Base-by-base conservation (phyloP, 2,329 filamentous ascomycete genomes). In the Botrytis paeoniae region DNA sequence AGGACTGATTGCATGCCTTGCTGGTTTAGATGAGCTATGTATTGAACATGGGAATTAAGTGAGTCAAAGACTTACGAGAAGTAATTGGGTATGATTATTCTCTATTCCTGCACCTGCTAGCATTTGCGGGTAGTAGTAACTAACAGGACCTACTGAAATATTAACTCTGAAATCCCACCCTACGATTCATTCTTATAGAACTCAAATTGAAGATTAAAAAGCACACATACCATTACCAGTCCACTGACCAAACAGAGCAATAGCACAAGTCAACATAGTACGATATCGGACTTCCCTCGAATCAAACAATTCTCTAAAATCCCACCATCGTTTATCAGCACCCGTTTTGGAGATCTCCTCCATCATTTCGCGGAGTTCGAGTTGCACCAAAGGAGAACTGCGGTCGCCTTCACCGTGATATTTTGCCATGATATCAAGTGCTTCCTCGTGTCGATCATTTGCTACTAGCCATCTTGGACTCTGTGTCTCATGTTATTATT, bases 381-480 rank as follows among this genome's bases (percentile, higher is more conserved):
- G 75, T 43, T 78, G 75, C 22, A 80, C 79, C 16, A 81, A 77
- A 9, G 79, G 70, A 20, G 70, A 72, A 12, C 66, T 3, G 4
- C 43, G 61, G 1, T 71, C 9, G 10, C 61, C 85, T 71, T 85
- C 84, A 25, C 86, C 85, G 76, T 90, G 90, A 76, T 88, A 89
- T 73, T 86, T 86, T 8, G 86, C 84, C 74, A 93, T 84, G 8
- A 88, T 85, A 14, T 83, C 80, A 35, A 86, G 81, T 0, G 88
- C 88, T 74, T 89, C 84, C 20, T 89, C 87, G 20, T 86, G 83
- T 25, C 86, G 85, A 74, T 88, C 86, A 69, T 88, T 84, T 60
- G 85, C 85, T 74, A 87, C 86, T 29, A 89, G 81, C 87, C 87
- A 89, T 66, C 88, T 81, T 8, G 88, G 88, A n/a, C 70, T 72